Conservation (phyloP, 305 asterid species). For the Fraxinus platypoda region DNA sequence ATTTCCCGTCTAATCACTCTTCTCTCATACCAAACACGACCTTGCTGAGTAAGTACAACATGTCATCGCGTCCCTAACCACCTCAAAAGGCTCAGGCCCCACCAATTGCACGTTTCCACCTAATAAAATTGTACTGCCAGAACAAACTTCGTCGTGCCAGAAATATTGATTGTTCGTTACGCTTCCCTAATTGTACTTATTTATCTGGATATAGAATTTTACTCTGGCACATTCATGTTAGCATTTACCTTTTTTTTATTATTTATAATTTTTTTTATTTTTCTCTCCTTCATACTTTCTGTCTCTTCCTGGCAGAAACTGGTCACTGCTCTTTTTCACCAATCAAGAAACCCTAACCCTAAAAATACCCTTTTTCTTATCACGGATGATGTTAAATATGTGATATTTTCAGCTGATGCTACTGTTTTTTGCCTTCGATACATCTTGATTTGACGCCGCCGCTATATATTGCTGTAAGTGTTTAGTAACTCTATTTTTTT, state of each 20-base stretch:
- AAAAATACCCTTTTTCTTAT: not conserved
- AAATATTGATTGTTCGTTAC: not conserved
- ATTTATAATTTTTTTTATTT: not conserved
- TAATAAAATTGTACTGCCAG: not conserved
- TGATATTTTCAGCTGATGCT: not conserved
- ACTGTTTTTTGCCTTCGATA: not conserved
- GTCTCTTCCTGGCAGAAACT: not conserved
- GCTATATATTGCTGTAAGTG: not conserved
- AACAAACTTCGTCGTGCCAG: not conserved
- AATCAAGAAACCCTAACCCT: constrained; percentile 3
- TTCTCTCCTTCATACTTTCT: not conserved
- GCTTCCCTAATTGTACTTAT: not conserved
- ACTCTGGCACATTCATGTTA: not conserved
- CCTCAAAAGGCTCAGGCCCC: not conserved
- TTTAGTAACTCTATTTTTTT: not conserved
- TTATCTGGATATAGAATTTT: not conserved
- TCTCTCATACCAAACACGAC: not conserved
- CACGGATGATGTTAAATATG: not conserved
- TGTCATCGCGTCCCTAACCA: not conserved
- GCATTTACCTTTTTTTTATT: not conserved
- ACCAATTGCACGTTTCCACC: not conserved
- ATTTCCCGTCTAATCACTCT: not conserved
- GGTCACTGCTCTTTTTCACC: not conserved
- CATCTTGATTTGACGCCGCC: not conserved
- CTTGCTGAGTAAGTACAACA: not conserved